phyloP scores from a whole-genome alignment of 345 rosid species.

The Eucalyptus polyanthemos region DNA sequence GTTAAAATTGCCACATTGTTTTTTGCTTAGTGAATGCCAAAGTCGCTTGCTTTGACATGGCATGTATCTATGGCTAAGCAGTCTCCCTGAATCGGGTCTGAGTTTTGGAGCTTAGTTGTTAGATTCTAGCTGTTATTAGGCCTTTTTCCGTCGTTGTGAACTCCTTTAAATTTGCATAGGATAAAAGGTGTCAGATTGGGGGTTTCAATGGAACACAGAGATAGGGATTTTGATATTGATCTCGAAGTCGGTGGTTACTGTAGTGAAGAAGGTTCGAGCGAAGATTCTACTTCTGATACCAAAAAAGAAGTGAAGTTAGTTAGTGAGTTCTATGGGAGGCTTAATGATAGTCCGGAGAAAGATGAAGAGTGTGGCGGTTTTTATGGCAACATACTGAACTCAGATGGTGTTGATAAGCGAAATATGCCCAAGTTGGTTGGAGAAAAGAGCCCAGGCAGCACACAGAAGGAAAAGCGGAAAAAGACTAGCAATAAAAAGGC shows the following conservation, averaged over 20 bases:
- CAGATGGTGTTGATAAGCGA: background rate
- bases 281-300: conserved; percentile 1
- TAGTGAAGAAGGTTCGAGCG: conserved; percentile 15
- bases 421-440: conserved; percentile 14
- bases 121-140: background rate
- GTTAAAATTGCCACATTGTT: conserved; percentile 1
- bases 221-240: conserved; percentile 39
- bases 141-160: background rate
- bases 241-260: conserved; percentile 49
- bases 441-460: conserved; percentile 9
- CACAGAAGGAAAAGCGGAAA: conserved; percentile 38
- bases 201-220: conserved; percentile 17
- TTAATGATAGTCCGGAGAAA: background rate
- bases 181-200: background rate
- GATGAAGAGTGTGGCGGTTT: conserved; percentile 17
- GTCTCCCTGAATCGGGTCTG: background rate
- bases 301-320: conserved; percentile 6
- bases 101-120: background rate
- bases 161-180: background rate
- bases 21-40: background rate
- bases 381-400: background rate
- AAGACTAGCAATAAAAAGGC: conserved; percentile 48
- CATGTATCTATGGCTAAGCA: background rate
- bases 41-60: conserved; percentile 1
- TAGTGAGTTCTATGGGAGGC: background rate